phyloP scores from a whole-genome alignment of 768 basidiomycete genomes.

The Dictyophora rubrovolvata region DNA sequence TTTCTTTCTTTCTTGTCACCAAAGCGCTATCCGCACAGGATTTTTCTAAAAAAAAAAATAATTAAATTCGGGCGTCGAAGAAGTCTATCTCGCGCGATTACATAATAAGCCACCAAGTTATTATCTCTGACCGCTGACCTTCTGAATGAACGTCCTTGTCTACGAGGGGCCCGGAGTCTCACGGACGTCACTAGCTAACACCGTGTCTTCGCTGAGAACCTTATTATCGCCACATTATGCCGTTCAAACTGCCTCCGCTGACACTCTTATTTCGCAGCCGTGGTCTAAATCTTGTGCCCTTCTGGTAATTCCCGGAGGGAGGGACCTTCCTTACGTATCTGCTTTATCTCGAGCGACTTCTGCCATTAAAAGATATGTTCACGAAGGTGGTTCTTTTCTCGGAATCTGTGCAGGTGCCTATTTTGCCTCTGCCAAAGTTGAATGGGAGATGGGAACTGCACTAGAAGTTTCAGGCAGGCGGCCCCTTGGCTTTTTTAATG shows the following conservation, averaged over 20 bases:
- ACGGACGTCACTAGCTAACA: conserved; percentile 32
- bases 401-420: conserved; percentile 55
- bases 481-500: conserved; percentile 34
- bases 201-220: conserved; percentile 37
- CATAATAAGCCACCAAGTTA: not conserved
- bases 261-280: conserved; percentile 53
- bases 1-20: too few relatives aligned
- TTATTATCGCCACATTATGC: conserved; percentile 68
- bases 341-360: conserved; percentile 28
- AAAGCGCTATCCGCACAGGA: too few relatives aligned
- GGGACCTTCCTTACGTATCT: conserved; percentile 31
- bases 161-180: conserved; percentile 56
- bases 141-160: conserved; percentile 65
- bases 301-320: conserved; percentile 64
- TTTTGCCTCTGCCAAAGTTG: conserved; percentile 31
- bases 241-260: conserved; percentile 55
- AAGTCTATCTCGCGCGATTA: too few relatives aligned
- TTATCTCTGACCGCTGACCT: not conserved
- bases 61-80: too few relatives aligned
- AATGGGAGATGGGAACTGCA: conserved; percentile 28
- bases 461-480: conserved; percentile 29
- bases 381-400: conserved; percentile 60
- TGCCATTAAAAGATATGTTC: conserved; percentile 49
- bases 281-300: conserved; percentile 72
- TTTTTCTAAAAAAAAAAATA: too few relatives aligned